phyloP scores from a whole-genome alignment of 352 stramenopile species.

The Phytophthora kernoviae region DNA sequence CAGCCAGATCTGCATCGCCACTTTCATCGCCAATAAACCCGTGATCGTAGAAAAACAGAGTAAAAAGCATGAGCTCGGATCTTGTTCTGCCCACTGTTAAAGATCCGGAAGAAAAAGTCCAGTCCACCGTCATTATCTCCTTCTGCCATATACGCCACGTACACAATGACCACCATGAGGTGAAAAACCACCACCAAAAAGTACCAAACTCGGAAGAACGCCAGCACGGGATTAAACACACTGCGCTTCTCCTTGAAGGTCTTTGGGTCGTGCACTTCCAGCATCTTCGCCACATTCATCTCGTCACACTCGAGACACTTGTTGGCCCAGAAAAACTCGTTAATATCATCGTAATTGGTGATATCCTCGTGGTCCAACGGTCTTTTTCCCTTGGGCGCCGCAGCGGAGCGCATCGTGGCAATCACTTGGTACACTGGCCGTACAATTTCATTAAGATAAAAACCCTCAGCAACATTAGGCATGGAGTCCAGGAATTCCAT shows the following conservation, averaged over 20 bases:
- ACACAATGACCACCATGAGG: constrained; percentile 64
- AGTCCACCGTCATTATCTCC: constrained; percentile 49
- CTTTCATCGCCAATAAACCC: constrained; percentile 63
- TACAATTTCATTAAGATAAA: constrained; percentile 71
- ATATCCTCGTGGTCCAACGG: constrained; percentile 81
- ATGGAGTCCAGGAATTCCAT: constrained; percentile 64
- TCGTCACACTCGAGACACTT: constrained; percentile 76
- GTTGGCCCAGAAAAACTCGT: constrained; percentile 88
- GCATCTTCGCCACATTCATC: constrained; percentile 63
- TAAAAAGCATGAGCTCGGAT: constrained; percentile 74
- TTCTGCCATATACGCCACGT: constrained; percentile 73
- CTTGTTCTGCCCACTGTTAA: constrained; percentile 52
- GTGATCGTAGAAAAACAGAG: constrained; percentile 71
- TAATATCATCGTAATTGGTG: constrained; percentile 90
- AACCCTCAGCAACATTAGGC: constrained; percentile 51
- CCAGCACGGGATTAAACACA: constrained; percentile 83
- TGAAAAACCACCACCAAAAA: constrained; percentile 83
- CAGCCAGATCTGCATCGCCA: constrained; percentile 79
- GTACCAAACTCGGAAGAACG: constrained; percentile 86
- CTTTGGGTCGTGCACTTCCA: constrained; percentile 74
- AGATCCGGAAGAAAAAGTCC: constrained; percentile 70
- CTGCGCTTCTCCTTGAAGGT: constrained; percentile 89
- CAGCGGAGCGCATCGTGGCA: constrained; percentile 70
- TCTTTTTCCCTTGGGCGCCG: constrained; percentile 40
- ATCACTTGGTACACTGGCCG: constrained; percentile 82